phyloP scores from a whole-genome alignment of 2,329 filamentous ascomycete species.

The Sclerotinia minor region DNA sequence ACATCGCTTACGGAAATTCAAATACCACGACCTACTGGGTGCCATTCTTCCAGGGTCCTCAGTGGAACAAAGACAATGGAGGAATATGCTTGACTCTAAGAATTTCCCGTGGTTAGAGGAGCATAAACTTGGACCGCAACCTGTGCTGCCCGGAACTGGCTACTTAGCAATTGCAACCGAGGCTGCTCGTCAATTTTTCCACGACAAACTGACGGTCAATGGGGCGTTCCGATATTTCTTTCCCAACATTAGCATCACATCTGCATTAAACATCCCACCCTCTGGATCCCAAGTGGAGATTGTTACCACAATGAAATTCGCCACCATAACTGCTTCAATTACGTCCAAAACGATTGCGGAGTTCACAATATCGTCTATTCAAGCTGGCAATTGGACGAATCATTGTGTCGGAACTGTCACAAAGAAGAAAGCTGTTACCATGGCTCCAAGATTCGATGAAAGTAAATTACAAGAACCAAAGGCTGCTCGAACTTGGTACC shows the following conservation, averaged over 20 bases:
- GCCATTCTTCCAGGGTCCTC: slow-evolving; percentile 40
- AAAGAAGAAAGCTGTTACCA: not conserved
- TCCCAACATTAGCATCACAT: slow-evolving; percentile 19
- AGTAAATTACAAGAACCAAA: slow-evolving; percentile 36
- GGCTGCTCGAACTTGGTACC: slow-evolving; percentile 41
- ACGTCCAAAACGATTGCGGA: slow-evolving; percentile 14
- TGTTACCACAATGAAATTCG: slow-evolving; percentile 22
- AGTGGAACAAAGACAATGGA: slow-evolving; percentile 34
- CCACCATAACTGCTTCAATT: slow-evolving; percentile 15
- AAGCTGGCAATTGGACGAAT: slow-evolving; percentile 17
- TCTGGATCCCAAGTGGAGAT: slow-evolving; percentile 23
- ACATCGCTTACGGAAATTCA: slow-evolving; percentile 50
- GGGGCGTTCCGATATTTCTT: slow-evolving; percentile 17
- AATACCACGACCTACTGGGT: slow-evolving; percentile 54
- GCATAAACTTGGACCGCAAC: slow-evolving; percentile 53
- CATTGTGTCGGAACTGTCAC: slow-evolving; percentile 20
- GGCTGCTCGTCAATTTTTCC: slow-evolving; percentile 16
- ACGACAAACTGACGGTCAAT: not conserved
- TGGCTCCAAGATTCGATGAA: not conserved
- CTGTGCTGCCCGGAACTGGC: slow-evolving; percentile 47
- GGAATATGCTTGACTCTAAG: slow-evolving; percentile 23
- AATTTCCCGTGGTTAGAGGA: slow-evolving; percentile 53
- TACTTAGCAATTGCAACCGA: slow-evolving; percentile 43
- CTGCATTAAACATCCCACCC: slow-evolving; percentile 19
- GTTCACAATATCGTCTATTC: slow-evolving; percentile 20